Base-by-base conservation (phyloP, 2,329 filamentous ascomycete species). In the Pestalotiopsis sp. region DNA sequence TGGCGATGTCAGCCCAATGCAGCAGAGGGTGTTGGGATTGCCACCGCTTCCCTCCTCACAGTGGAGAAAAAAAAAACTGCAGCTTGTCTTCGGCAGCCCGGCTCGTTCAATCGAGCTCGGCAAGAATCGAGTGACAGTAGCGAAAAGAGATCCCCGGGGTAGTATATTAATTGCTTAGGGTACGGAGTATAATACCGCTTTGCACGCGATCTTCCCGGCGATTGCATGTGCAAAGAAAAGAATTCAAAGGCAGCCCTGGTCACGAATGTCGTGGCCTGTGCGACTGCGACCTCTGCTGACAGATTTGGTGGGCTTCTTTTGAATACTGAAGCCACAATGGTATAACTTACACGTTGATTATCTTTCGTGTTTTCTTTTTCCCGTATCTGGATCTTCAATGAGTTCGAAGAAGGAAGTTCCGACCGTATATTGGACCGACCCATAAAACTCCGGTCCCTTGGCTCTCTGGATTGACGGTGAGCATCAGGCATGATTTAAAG, bases 1-100 rank as follows among this genome's bases (percentile, higher is more conserved):
- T 67, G 58, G 59, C 58, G 14, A 67, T 62, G 65, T 67, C 65
- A 67, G 65, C 59, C 39, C 23, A 67, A 61, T 36, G 45, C 41
- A 57, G 31, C 31, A 25, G 20, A 27, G 27, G 20, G 20, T 49
- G 55, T 58, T 67, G 65, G 64, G 14, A 52, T n/a, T 52, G 39
- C 60, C 45, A 23, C 39, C 38, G 55, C 64, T 45, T 5, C 27
- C 17, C 52, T 60, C 52, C 52, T 55, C 14, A 9, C 9, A 36
- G 64, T 66, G 64, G 64, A 66, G 52, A 66, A n/a, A 4, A 49
- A 49, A n/a, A 13, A 45, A 3, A 45, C 13, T n/a, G 13, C 41
- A 52, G 45, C 20, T 20, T 20, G 9, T 25, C 7, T 38, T 65
- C 41, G 36, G 62, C 17, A 45, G 23, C 39, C 38, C 62, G 62